Percentiles rank a stretch among this genome's conserved stretches.
These are phyloP conservation scores for Massariosphaeria phaeospora DNA, from an alignment of 495 filamentous ascomycete genomes.

Conservation along the genomic window DNA sequence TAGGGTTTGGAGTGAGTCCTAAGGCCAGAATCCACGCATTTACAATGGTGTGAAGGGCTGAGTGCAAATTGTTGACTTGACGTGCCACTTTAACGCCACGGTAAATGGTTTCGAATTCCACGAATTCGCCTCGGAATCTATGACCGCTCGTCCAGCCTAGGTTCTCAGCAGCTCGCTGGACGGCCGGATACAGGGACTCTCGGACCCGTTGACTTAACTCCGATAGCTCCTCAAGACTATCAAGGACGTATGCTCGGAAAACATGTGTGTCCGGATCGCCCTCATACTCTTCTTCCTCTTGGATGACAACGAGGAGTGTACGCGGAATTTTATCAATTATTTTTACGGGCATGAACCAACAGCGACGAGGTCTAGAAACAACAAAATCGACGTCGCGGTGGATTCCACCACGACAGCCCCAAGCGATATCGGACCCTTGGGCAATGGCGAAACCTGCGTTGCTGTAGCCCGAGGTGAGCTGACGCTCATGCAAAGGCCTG, in stretches of 20 bases:
- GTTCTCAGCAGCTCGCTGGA: not conserved
- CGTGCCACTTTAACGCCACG: not conserved
- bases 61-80: constrained; percentile 5
- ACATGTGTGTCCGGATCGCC: no score
- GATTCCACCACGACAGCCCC: no score
- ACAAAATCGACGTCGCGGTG: no score
- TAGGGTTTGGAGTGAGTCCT: constrained; percentile 9
- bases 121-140: not conserved
- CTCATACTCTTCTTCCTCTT: not conserved
- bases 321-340: no score
- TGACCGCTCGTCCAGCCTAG: not conserved
- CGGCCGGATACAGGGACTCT: not conserved
- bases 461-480: no score
- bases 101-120: not conserved
- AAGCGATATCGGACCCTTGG: no score
- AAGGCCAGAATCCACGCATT: constrained; percentile 24
- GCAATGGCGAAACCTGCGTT: no score
- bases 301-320: not conserved
- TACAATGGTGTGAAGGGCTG: constrained; percentile 12
- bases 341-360: no score
- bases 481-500: no score
- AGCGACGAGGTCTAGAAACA: no score
- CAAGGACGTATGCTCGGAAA: no score
- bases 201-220: not conserved
- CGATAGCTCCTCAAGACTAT: not conserved